Base-by-base conservation (phyloP, 805 yeast species). In the Ascoidea rubescens region DNA sequence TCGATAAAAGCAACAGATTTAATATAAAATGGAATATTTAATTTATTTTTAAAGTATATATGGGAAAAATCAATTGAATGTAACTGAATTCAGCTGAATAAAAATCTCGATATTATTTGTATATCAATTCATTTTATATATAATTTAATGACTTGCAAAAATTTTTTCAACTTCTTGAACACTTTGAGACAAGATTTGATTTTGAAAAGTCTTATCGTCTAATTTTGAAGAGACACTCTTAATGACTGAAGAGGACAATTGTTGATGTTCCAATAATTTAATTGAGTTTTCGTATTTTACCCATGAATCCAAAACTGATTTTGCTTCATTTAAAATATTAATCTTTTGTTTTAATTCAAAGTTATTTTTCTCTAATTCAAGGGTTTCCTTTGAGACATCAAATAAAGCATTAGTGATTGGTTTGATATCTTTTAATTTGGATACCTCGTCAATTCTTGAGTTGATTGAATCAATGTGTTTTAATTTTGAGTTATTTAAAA, bases 281-380 rank as follows among this genome's bases (percentile, higher is more conserved):
- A 90, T 93, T 68, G 88, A 89, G 61, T 87, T 84, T 78, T 93
- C 99, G 72, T 86, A 87, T 80, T 98, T 87, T 63, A 90, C 97
- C 99, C 99, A 93, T 14, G 98, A 88, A 74, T 93, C 99, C 67
- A 93, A 81, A 56, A 91, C 96, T 54, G 93, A 74, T 76, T 86
- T 89, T 65, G 98, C 98, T 77, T 89, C 96, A 57, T 74, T 62
- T 54, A 95, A 91, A 60, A 89, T 79, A 57, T 82, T 89, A 60
- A 87, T 89, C 67, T 82, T 72, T 78, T 93, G 99, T 77, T 89
- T 85, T 69, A 87, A 80, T 74, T 87, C 95, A 66, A 90, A 93
- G 53, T 91, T 81, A 73, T 88, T 80, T 58, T 96, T 95, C 79
- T 93, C 99, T 65, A 90, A 79, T 73, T 85, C 79, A 60, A 95